Evolutionary conservation across 176 grass and related monocot species (phyloP).

Genomic region (Cocos nucifera): DNA sequence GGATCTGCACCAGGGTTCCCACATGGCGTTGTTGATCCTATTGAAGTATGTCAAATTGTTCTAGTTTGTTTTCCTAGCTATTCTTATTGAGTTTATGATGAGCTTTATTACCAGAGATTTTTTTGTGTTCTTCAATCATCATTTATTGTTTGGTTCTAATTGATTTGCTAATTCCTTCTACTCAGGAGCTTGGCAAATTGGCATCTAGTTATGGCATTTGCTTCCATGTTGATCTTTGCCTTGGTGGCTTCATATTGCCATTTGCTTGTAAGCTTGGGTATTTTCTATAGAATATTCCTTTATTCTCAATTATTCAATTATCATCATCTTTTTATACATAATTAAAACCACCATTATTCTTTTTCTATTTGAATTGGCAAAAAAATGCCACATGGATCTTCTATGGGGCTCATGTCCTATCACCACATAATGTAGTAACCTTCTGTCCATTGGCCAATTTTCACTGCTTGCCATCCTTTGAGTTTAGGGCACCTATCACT

Average conservation of each 20-base stretch:
- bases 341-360: too few species aligned
- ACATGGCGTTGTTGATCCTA: slow-evolving; percentile 85
- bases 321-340: too few species aligned
- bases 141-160: neutral
- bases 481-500: too few species aligned
- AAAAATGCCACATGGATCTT: too few species aligned
- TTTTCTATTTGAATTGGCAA: too few species aligned
- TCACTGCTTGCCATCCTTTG: too few species aligned
- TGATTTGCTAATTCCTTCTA: slow-evolving; percentile 1
- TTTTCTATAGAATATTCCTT: slow-evolving; percentile 1
- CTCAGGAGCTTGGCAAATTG: slow-evolving; percentile 82
- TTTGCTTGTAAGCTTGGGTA: slow-evolving; percentile 96
- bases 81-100: too few species aligned
- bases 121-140: too few species aligned
- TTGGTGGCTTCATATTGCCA: slow-evolving; percentile 94
- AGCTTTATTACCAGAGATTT: neutral
- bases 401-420: too few species aligned
- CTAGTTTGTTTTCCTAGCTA: neutral
- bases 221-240: slow-evolving; percentile 94
- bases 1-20: slow-evolving; percentile 97
- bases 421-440: too few species aligned
- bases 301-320: neutral
- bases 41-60: slow-evolving; percentile 49
- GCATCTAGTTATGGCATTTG: slow-evolving; percentile 87
- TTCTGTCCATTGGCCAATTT: too few species aligned